Evolutionary conservation across 169 alveolate genomes (phyloP), one percentile per base, ranked within the genome.

Genomic region (Cryptosporidium tyzzeri): DNA sequence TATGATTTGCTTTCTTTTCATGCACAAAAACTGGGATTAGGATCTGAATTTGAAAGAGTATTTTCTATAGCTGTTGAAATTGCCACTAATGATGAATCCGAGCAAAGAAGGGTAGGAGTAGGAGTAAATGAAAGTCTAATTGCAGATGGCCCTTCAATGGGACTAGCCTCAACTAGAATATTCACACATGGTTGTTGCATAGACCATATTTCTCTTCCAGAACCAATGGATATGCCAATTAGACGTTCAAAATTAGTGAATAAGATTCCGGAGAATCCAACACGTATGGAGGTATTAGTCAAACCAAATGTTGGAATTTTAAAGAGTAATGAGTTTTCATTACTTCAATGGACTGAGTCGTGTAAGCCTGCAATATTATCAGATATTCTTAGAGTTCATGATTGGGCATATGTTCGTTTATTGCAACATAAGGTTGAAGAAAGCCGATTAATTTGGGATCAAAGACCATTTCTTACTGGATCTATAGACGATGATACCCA

Each of bases 361-460:
- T 93, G 97, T 3, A 92, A 95, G 41, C 95, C 95, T 18, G 99
- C 98, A 1, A 74, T 93, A 5, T 86, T 96, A 26, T 95, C 97
- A 39, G 99, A 98, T 92, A 93, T 98, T 29, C 93, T 97, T 84
- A 91, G 99, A 91, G 99, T 98, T 5, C 99, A 98, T 87, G 99
- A 97, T 71, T 94, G 96, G 85, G 95, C 96, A 48, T 98, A 98
- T 85, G 91, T 97, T 80, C 94, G 93, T 70, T 75, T 95, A 48
- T 84, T 93, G 62, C 91, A 85, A 67, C 93, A 92, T 85, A 70
- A 86, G 51, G 68, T 68, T 65, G 84, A 86, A 35, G 84, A 89
- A 61, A 92, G 93, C 41, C 84, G 95, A 55, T 91, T 91, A 44
- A 85, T 85, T 61, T 73, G 93, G 94, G 62, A 55, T 87, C 93